Evolutionary conservation across 495 filamentous ascomycete genomes (phyloP).

Genomic region (Tuber indicum): DNA sequence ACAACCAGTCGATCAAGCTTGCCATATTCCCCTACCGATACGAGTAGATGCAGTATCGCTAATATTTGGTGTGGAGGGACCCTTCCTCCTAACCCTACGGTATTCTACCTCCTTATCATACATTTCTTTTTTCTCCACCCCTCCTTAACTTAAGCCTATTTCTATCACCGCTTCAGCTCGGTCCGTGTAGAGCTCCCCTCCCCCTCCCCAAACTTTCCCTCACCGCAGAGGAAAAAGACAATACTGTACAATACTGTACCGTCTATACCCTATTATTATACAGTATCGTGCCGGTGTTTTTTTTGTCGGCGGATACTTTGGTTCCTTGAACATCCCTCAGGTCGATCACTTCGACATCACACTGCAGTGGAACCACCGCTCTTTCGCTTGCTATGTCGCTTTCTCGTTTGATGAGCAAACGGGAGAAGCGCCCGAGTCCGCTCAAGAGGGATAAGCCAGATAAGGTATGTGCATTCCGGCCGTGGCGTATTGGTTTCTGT

Average conservation of each 20-base stretch:
- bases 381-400: constrained; percentile 19
- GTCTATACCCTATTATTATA: no score
- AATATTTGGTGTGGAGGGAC: not conserved
- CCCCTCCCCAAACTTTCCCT: not conserved
- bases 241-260: not conserved
- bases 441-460: constrained; percentile 32
- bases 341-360: not conserved
- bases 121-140: not conserved
- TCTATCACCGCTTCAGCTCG: not conserved
- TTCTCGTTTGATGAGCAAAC: constrained; percentile 29
- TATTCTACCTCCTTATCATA: not conserved
- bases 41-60: not conserved
- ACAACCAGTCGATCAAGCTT: not conserved
- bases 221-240: not conserved
- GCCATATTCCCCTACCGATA: not conserved
- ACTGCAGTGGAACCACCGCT: not conserved
- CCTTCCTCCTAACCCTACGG: not conserved
- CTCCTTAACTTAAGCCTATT: not conserved
- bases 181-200: constrained; percentile 1
- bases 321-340: not conserved
- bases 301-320: not conserved
- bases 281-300: not conserved
- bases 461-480: constrained; percentile 25
- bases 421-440: constrained; percentile 17
- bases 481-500: constrained; percentile 4